A percentile compares a stretch with the other conserved stretches of the same genome.
phyloP scores from a whole-genome alignment of 371 early-diverging fungal genomes.

The Chytridium lagenaria region DNA sequence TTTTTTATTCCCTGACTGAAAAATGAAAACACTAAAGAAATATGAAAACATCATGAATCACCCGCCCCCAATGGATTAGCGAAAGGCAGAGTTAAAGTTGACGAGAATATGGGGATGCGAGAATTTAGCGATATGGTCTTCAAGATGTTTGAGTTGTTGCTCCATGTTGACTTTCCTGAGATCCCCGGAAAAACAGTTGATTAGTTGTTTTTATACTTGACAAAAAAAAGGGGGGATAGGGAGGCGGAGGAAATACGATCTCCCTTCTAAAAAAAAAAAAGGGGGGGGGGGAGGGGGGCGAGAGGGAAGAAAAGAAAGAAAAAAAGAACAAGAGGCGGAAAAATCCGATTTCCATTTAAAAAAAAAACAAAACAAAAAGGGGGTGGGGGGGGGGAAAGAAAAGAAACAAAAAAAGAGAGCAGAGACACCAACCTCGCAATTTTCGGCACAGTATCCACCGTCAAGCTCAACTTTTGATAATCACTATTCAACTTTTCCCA shows the following conservation, averaged over 20 bases:
- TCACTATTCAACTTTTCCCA: conserved; percentile 58
- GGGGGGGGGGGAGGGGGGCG: too few relatives aligned
- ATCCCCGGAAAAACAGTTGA: background rate
- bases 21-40: too few relatives aligned
- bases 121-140: conserved; percentile 57
- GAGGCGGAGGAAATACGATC: too few relatives aligned
- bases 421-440: conserved; percentile 49
- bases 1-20: too few relatives aligned
- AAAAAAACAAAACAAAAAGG: background rate
- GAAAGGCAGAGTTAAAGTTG: conserved; percentile 41
- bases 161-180: conserved; percentile 63
- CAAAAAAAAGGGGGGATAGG: too few relatives aligned
- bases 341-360: background rate
- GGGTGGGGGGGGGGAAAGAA: too few relatives aligned
- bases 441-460: conserved; percentile 64
- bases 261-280: too few relatives aligned
- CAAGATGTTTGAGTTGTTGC: conserved; percentile 57
- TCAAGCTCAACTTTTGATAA: conserved; percentile 58
- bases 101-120: conserved; percentile 58
- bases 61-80: too few relatives aligned
- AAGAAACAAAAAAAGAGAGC: too few relatives aligned
- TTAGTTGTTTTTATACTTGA: background rate
- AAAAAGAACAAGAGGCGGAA: too few relatives aligned
- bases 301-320: background rate
- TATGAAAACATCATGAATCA: too few relatives aligned